phyloP scores from a whole-genome alignment of 148 eudicot genomes.

The Polygonum aviculare region DNA sequence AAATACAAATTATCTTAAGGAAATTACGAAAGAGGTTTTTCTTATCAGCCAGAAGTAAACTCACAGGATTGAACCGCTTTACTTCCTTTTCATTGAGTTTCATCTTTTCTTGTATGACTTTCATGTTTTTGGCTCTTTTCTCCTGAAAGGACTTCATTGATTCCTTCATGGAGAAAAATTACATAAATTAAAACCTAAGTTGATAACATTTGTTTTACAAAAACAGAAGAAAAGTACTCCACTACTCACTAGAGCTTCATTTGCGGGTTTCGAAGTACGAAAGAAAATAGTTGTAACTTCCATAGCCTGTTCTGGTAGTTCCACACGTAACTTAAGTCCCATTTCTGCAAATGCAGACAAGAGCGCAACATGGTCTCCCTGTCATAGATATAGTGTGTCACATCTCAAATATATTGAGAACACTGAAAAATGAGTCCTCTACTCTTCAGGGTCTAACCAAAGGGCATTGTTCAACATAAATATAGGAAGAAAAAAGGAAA shows the following conservation, averaged over 20 bases:
- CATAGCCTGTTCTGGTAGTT: constrained; percentile 97
- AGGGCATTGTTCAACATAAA: not conserved
- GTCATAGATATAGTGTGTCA: constrained; percentile 19
- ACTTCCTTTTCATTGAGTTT: constrained; percentile 73
- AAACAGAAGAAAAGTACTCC: constrained; percentile 8
- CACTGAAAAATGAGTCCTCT: not conserved
- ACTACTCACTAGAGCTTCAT: constrained; percentile 64
- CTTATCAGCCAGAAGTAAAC: constrained; percentile 14
- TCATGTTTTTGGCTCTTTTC: constrained; percentile 61
- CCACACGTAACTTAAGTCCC: constrained; percentile 91
- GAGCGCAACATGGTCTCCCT: constrained; percentile 99
- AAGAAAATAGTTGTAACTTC: constrained; percentile 81
- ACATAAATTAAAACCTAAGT: constrained; percentile 7
- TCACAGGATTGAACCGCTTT: constrained; percentile 92
- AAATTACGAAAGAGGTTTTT: not conserved
- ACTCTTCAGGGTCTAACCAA: not conserved
- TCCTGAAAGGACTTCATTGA: constrained; percentile 56
- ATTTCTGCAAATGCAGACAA: constrained; percentile 92
- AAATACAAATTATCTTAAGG: not conserved
- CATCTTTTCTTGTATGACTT: constrained; percentile 68
- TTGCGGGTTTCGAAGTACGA: constrained; percentile 73
- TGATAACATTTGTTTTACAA: constrained; percentile 1
- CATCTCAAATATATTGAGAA: not conserved
- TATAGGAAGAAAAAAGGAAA: not conserved
- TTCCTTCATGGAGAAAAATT: constrained; percentile 35